Evolutionary conservation across 1,284 basidiomycete species (phyloP).

Genomic region (Cystobasidiaceae sp.): DNA sequence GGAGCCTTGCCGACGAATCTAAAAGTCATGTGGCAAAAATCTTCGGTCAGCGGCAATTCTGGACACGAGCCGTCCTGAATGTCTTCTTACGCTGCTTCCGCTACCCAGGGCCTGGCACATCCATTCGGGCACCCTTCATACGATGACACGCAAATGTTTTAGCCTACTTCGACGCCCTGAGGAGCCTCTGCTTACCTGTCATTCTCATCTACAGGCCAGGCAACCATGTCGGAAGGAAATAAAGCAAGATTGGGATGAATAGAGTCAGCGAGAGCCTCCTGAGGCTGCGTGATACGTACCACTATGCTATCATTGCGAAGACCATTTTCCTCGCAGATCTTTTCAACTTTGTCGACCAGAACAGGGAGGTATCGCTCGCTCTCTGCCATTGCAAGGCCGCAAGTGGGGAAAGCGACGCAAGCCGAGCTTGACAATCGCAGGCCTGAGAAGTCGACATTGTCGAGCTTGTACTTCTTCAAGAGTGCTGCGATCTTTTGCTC

Average conservation of each 20-base stretch:
- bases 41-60: not conserved
- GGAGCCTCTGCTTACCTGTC: too few species aligned
- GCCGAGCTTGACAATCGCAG: conserved; percentile 71
- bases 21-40: not conserved
- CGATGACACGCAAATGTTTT: too few species aligned
- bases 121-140: conserved; percentile 93
- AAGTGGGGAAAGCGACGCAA: conserved; percentile 97
- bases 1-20: conserved; percentile 90
- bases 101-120: conserved; percentile 89
- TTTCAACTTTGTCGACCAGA: conserved; percentile 91
- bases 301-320: conserved; percentile 88
- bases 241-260: too few species aligned
- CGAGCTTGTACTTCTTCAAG: conserved; percentile 81
- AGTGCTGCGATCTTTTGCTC: conserved; percentile 63
- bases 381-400: conserved; percentile 91
- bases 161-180: too few species aligned
- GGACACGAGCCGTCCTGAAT: not conserved
- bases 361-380: conserved; percentile 93
- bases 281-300: too few species aligned
- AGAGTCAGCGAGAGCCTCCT: too few species aligned
- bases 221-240: too few species aligned
- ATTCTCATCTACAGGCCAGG: not conserved
- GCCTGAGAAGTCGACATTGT: conserved; percentile 75
- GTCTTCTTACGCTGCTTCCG: conserved; percentile 64
- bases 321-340: conserved; percentile 87